Evolutionary conservation across 2,329 filamentous ascomycete genomes (phyloP).

Genomic region (Paecilomyces sp.): DNA sequence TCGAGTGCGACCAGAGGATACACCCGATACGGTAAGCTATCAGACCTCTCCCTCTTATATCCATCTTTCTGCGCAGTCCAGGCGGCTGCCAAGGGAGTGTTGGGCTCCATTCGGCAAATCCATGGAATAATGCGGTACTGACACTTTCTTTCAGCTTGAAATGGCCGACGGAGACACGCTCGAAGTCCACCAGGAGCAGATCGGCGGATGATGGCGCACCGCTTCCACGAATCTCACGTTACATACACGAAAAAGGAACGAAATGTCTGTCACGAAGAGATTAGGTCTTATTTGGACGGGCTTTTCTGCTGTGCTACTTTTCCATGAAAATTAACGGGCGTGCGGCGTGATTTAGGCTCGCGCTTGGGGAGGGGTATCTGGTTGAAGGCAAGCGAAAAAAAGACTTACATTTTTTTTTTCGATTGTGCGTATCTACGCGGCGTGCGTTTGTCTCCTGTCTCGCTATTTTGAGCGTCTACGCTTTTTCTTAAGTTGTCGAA

Average conservation of each 20-base stretch:
- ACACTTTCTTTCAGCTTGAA: constrained; percentile 60
- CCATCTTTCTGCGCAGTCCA: background rate
- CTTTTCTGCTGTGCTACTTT: background rate
- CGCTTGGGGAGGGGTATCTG: background rate
- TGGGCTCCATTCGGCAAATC: background rate
- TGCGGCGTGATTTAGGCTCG: background rate
- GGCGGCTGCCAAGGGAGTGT: background rate
- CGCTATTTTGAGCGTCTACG: background rate
- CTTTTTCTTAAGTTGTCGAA: background rate
- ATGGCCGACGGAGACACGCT: constrained; percentile 95
- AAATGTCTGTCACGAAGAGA: background rate
- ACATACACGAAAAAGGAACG: background rate
- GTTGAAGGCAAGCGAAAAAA: background rate
- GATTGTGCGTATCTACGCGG: background rate
- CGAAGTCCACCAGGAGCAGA: constrained; percentile 97
- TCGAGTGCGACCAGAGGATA: constrained; percentile 81
- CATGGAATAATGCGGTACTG: background rate
- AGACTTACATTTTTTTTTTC: background rate
- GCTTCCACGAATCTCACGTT: background rate
- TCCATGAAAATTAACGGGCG: background rate
- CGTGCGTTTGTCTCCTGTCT: background rate
- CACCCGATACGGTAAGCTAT: constrained; percentile 78
- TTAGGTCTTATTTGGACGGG: constrained; percentile 8
- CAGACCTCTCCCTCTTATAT: constrained; percentile 3
- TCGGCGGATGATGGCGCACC: constrained; percentile 55